Evolutionary conservation across 441 rosid species (phyloP).

Genomic region (Euphorbia corollata): DNA sequence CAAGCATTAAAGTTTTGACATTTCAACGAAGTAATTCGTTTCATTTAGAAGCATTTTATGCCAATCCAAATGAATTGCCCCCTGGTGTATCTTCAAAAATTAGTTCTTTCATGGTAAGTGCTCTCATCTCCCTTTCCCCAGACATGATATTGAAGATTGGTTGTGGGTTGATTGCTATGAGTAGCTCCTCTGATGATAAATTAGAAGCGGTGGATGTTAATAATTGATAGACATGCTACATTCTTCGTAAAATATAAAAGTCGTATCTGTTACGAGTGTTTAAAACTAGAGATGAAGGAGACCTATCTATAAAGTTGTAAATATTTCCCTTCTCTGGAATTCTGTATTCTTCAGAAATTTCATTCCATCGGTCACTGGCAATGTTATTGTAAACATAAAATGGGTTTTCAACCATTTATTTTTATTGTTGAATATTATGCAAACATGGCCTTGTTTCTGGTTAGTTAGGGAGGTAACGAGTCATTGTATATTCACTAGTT

Average conservation of each 20-base stretch:
- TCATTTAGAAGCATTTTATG: slow-evolving; percentile 44
- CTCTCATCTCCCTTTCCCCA: neutral
- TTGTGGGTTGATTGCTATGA: neutral
- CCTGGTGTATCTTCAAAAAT: slow-evolving; percentile 36
- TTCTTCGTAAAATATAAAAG: neutral
- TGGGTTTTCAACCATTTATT: too few relatives aligned
- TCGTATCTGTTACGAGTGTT: too few relatives aligned
- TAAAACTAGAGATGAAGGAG: too few relatives aligned
- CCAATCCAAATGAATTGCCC: slow-evolving; percentile 40
- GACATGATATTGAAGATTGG: neutral
- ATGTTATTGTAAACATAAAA: too few relatives aligned
- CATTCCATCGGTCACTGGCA: neutral
- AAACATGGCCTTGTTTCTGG: too few relatives aligned
- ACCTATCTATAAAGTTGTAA: neutral
- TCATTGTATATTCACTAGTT: too few relatives aligned
- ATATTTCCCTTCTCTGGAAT: neutral
- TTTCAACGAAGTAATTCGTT: slow-evolving; percentile 32
- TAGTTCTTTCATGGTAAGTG: slow-evolving; percentile 38
- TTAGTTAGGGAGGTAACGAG: too few relatives aligned
- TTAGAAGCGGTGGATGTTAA: neutral
- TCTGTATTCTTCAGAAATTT: slow-evolving; percentile 2
- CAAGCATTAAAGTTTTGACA: slow-evolving; percentile 39
- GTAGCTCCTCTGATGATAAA: slow-evolving; percentile 1
- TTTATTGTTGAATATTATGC: too few relatives aligned
- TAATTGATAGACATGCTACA: neutral